Evolutionary conservation across 192 early-diverging fungal species (phyloP), one percentile per base, ranked within the genome.

Genomic region (Backusella westeae): DNA sequence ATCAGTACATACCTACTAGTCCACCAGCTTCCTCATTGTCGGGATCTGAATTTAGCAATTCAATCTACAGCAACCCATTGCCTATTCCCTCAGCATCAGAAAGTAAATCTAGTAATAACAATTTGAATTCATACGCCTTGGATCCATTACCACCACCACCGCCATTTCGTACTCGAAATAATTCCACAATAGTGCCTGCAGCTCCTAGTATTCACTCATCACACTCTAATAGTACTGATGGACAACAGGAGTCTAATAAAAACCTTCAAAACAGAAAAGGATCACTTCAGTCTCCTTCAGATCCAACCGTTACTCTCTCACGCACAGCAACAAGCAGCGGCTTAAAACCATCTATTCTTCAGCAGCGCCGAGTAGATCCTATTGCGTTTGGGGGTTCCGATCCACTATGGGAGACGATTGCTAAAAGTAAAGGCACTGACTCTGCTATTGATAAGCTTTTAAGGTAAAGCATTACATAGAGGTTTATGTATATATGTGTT

Each of bases 341-440:
- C 8, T 26, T 63, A 63, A 63, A 63, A 5, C 56, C 56, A 29
- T 63, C 56, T 15, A 23, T 79, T 2, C 39, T 74, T 38, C 74
- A 78, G 38, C 81, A 82, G 66, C 74, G 69, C 36, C 63, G 74
- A 23, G 65, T 78, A 0, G 81, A 82, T 19, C 75, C 77, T 17
- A 39, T 82, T 1, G 21, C 59, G 4, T 82, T 82, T 73, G 81
- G 81, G 15, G 81, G 81, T 8, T 72, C 77, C 3, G 81, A 82
- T 69, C 74, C 74, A 21, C 52, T 82, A 23, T 82, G 81, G 81
- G 81, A 82, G 35, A 78, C 77, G 4, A 78, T 82, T 38, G 38
- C 77, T 6, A 78, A 82, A 78, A 73, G 65, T 66, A 79, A 82
- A 78, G 67, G 69, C 36, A 46, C n/a, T 7, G 81, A 78, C 67